Conservation (phyloP, 495 filamentous ascomycete genomes). For the Aspergillus nanangensis region DNA sequence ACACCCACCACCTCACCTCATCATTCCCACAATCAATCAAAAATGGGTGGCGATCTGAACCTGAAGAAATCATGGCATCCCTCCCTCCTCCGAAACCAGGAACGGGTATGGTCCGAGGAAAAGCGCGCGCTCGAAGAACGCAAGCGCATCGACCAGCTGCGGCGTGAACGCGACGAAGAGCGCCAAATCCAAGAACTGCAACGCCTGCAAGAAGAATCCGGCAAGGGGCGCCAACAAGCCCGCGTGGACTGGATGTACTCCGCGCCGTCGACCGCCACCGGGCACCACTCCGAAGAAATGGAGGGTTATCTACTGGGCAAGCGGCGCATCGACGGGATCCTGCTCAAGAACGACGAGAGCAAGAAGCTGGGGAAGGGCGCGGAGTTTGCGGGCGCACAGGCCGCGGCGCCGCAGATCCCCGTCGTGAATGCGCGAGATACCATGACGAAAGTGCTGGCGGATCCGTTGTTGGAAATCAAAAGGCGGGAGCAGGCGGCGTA, state of each 20-base stretch:
- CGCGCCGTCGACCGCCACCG: slow-evolving; percentile 74
- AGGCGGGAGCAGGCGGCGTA: slow-evolving; percentile 87
- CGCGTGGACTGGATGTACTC: slow-evolving; percentile 98
- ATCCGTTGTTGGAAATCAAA: slow-evolving; percentile 89
- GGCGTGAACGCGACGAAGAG: slow-evolving; percentile 92
- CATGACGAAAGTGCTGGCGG: slow-evolving; percentile 77
- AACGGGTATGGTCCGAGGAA: slow-evolving; percentile 79
- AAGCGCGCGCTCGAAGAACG: slow-evolving; percentile 93
- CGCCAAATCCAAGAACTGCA: slow-evolving; percentile 88
- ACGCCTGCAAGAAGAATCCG: slow-evolving; percentile 82
- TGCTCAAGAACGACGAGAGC: slow-evolving; percentile 79
- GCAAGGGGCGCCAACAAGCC: slow-evolving; percentile 66
- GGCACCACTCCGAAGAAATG: slow-evolving; percentile 84
- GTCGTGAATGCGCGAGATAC: slow-evolving; percentile 66
- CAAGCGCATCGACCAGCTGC: slow-evolving; percentile 80
- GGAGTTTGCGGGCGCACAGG: slow-evolving; percentile 55
- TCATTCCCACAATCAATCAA: slow-evolving; percentile 20
- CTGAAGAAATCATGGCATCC: slow-evolving; percentile 99
- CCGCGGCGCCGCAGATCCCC: slow-evolving; percentile 56
- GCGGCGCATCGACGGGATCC: slow-evolving; percentile 72
- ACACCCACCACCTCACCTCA: slow-evolving; percentile 9
- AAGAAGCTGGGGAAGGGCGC: slow-evolving; percentile 80
- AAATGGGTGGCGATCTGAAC: slow-evolving; percentile 87
- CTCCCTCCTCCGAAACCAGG: slow-evolving; percentile 75
- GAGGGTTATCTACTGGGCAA: slow-evolving; percentile 93